Base-by-base conservation (phyloP, 2,329 filamentous ascomycete species). In the Aspergillus floridensis region DNA sequence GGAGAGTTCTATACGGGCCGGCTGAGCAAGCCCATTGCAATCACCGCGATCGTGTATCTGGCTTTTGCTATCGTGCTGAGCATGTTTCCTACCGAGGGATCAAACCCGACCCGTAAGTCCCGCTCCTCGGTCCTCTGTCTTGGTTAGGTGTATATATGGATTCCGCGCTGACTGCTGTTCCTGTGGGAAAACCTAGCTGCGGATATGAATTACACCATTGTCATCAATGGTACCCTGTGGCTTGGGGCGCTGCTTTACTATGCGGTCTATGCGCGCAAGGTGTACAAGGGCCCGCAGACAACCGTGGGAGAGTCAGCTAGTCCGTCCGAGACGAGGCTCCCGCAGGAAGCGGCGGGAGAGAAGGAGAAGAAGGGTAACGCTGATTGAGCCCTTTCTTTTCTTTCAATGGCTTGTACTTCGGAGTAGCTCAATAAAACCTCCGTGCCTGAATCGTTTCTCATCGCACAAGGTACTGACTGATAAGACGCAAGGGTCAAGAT, bases 191-290 rank as follows among this genome's bases (percentile, higher is more conserved):
- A 26, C 53, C 11, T 57, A 77, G 75, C 77, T 0, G 65, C 80
- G 53, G 71, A 71, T 38, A 87, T 87, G 85, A 87, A 87, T 63
- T 87, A 87, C 67, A 86, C 84, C 0, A 78, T 86, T 4, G 84
- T 86, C 5, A 84, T 87, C 59, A 86, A 86, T 63, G 76, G 76
- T 53, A 77, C 79, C 1, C 79, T 87, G 2, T 87, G 85, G 85
- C 76, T 79, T 11, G 83, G 84, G 3, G 77, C 80, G 0, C 61
- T 85, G 60, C 49, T 79, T 2, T 86, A 86, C 70, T 87, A 86
- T 67, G 77, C 77, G 62, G 63, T 84, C 26, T 79, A 83, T 72
- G 85, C 84, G 6, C 75, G 79, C 57, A 86, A 86, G 68, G 86
- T 83, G 79, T 86, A 86, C 65, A 84, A 76, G 1, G 84, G 85